Base-by-base conservation (phyloP, 1,139 yeast species). In the Yamadazyma trypodendri region DNA sequence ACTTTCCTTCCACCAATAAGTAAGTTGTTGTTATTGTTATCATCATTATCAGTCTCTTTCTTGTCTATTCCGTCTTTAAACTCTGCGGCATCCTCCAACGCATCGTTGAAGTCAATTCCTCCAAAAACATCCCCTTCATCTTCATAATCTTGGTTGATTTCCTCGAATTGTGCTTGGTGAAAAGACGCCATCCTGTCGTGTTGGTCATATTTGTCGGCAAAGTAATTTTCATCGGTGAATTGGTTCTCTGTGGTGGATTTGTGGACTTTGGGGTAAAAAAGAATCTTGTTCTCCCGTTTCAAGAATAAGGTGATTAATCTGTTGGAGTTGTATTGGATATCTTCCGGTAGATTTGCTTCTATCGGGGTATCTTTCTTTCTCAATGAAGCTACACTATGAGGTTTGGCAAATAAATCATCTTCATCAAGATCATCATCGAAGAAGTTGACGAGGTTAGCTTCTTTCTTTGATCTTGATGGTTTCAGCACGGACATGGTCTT, bases 251-350 rank as follows among this genome's bases (percentile, higher is more conserved):
- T 12, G 6, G 38, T 31, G 5, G 34, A 23, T 36, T 51, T 56
- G 5, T 41, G 41, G 2, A 49, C 46, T 16, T 51, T 51, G 1
- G 65, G 56, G 44, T 64, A 64, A 30, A 58, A 57, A 39, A 64
- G 40, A 21, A 70, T 69, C 30, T 67, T 50, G 36, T 61, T 63
- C 13, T 68, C 63, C 2, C 95, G 94, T 55, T 85, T 86, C 37
- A 83, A 64, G 54, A 88, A 86, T 22, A 87, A 65, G 42, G 75
- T 77, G 12, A 86, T 76, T 38, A 90, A 71, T 44, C 79, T 73
- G 33, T 77, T 77, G 0, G 96, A 81, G 11, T 83, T 75, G 58
- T 85, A 88, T 46, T 77, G 81, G 41, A 77, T 73, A 56, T 88
- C 96, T 49, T 68, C 84, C 0, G 96, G 96, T 13, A 90, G 60